Base-by-base conservation (phyloP, 495 filamentous ascomycete species). In the Cairneyella variabilis region DNA sequence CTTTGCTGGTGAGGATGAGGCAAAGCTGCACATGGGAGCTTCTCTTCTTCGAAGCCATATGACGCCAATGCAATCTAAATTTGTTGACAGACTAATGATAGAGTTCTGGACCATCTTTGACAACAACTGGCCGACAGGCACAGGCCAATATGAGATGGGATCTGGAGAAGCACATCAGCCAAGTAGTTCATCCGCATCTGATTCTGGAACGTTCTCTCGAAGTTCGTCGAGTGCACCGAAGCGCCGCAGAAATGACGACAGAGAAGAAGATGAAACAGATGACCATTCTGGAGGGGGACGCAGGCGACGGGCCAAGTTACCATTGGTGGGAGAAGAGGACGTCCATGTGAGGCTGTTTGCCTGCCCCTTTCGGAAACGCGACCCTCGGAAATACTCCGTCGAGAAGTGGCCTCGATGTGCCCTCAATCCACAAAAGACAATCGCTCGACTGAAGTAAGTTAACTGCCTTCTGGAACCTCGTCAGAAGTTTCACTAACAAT, bases 371-470 rank as follows among this genome's bases (percentile, higher is more conserved):
- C 40, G 51, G n/a, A 54, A 54, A 41, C 39, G 39, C 20, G 28
- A 54, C 39, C 40, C 51, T 1, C 32, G 28, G 12, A 45, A 34
- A 23, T 54, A 54, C 20, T 36, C 3, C 16, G 25, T 37, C n/a
- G 7, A 21, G 5, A 28, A 37, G 11, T 45, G 51, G 40, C 1
- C 11, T 5, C 1, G 5, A 28, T 55, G 52, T 48, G 52, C 52
- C 16, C 36, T 49, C 16, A 32, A 5, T 11, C 17, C 44, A 40
- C 40, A 47, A 4, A 32, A 21, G 3, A 49, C 27, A 16, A 28
- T 56, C 3, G 44, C 44, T 20, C 53, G 53, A 10, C 23, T 56
- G 7, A 56, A 56, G 53, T 56, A 49, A 10, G 42, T 42, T 5
- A 5, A 32, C 21, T 12, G n/a, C 27, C 39, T 2, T 28, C 12